Conservation (phyloP, 1,284 basidiomycete species). For the Wolfiporia cocos region DNA sequence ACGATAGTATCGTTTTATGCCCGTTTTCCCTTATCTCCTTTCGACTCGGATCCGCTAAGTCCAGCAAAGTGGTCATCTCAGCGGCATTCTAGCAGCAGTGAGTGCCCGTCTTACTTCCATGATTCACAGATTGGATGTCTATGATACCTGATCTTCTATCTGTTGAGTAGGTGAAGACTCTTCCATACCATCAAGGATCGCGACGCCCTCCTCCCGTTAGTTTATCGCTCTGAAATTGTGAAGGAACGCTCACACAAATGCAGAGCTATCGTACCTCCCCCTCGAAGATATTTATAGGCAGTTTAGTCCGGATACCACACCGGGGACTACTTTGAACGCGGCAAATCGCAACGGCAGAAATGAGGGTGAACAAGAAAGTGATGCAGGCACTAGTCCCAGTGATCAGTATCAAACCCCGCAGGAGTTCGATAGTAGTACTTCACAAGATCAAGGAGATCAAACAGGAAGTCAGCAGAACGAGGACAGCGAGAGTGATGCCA, state of each 20-base stretch:
- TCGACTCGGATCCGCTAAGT: neutral
- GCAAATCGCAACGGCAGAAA: no score
- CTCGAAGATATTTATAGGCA: neutral
- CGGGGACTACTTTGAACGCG: neutral
- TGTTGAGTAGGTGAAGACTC: neutral
- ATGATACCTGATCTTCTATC: neutral
- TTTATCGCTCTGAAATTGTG: neutral
- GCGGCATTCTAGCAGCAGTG: neutral
- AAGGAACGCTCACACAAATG: no score
- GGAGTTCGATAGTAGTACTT: no score
- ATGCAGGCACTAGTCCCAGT: no score
- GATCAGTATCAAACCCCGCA: no score
- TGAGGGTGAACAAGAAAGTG: no score
- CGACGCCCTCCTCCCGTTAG: neutral
- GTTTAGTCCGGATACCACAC: neutral
- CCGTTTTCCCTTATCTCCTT: slow-evolving; percentile 5
- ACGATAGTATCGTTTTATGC: no score
- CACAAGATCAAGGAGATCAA: no score
- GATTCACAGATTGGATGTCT: neutral
- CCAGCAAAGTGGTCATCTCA: slow-evolving; percentile 4
- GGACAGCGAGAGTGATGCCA: no score
- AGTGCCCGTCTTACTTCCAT: neutral
- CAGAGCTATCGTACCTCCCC: no score
- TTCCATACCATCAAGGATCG: no score
- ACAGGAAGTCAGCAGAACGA: no score